Evolutionary conservation across 2,329 filamentous ascomycete genomes (phyloP), one percentile per base, ranked within the genome.

Genomic region (Colletotrichum noveboracense): DNA sequence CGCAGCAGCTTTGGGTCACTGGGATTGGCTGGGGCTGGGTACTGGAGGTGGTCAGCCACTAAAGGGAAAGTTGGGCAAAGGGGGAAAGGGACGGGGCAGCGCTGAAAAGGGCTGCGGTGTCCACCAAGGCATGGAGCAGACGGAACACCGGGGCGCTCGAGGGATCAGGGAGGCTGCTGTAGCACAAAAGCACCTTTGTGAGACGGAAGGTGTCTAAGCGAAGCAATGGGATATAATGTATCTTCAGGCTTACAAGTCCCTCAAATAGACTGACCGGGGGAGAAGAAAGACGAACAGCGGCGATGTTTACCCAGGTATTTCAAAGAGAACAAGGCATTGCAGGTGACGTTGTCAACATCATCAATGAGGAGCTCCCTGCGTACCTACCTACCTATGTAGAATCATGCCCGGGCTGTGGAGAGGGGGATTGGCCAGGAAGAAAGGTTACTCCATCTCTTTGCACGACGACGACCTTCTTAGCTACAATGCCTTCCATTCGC

Each of bases 1-100:
- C 68, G 58, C 69, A 66, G 64, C 74, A 74, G 70, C 64, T 73
- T 21, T 65, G 34, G 58, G 64, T 58, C 65, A 60, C 58, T 65
- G 36, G 58, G 58, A 69, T 66, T 76, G 58, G 70, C 64, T 74
- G 12, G 48, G 28, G 56, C 36, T 62, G 6, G 18, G 56, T 28
- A 30, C 55, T 36, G 34, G 58, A 56, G 58, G 70, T 34, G 28
- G 43, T 60, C 48, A 66, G 60, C 69, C 38, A 67, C 55, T 74
- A 43, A 28, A 72, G 16, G 56, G 28, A 30, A 24, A 55, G 69
- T 38, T 43, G 16, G 26, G 71, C 16, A 36, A 61, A 36, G 52
- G 43, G 28, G 13, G 26, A 32, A 10, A 32, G 14, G 34, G 36
- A 60, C n/a, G 32, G 55, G 30, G n/a, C 30, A 43, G 52, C 70